Evolutionary conservation across 345 rosid species (phyloP), one percentile per base, ranked within the genome.

Genomic region (Acer negundo): DNA sequence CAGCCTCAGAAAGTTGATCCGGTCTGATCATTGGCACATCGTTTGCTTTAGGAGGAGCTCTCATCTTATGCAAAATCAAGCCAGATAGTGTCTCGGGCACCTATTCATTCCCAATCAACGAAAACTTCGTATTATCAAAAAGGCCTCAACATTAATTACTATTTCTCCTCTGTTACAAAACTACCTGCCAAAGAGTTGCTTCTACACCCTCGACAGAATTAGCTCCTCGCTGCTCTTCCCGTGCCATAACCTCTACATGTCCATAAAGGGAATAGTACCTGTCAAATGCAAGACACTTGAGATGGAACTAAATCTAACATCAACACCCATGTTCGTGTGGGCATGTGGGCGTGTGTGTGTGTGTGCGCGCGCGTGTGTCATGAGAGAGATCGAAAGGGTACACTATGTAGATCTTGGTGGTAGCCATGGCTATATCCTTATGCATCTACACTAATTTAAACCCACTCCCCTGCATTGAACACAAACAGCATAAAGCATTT

Each of bases 141-240:
- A 67, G 70, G 73, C 24, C 67, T 38, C 59, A 1, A 31, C 53
- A 56, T n/a, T 35, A 35, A 35, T 22, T 67, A 46, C 38, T 17
- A 8, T 24, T 42, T 75, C 7, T 9, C 20, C 23, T 5, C 44
- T 8, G 5, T 1, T 19, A 28, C 8, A 19, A 59, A 72, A 28
- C 23, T 79, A 89, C 96, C 92, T 95, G 95, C 99, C 98, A 95
- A 23, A 95, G 92, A 55, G 97, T 92, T 75, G 98, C 98, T 78
- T 95, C 96, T 16, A 93, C 95, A 47, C 87, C 99, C 72, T 84
- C 80, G 74, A 93, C 89, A 2, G 89, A 40, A 77, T 89, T 92
- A 44, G 93, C 99, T 58, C 98, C 98, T 47, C 87, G 82, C 77
- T 89, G 97, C 70, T 89, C 86, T 82, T 92, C 92, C 66, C 98